Conservation (phyloP, 495 filamentous ascomycete genomes). For the Penicillium lagena region DNA sequence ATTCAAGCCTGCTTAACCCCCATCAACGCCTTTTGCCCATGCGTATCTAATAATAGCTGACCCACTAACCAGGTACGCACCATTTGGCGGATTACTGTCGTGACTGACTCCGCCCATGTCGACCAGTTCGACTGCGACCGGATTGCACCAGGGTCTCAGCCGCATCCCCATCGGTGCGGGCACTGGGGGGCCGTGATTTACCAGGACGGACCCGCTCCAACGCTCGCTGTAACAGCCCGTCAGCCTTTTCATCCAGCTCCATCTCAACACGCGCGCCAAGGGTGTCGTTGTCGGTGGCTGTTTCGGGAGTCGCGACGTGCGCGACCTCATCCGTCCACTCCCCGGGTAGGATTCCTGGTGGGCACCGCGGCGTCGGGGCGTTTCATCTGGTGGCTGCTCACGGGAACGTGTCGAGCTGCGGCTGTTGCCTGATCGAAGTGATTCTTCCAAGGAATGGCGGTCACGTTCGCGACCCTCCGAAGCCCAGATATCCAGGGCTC, state of each 20-base stretch:
- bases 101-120: conserved; percentile 19
- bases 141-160: conserved; percentile 14
- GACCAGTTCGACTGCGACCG: conserved; percentile 12
- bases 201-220: conserved; percentile 28
- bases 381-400: conserved; percentile 12
- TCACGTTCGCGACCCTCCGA: conserved; percentile 29
- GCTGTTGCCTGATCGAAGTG: conserved; percentile 5
- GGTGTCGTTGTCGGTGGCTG: conserved; percentile 2
- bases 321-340: conserved; percentile 35
- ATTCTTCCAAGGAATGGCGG: conserved; percentile 12
- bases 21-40: conserved; percentile 7
- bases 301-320: conserved; percentile 13
- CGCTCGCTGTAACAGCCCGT: conserved; percentile 29
- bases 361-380: conserved; percentile 17
- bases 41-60: conserved; percentile 1
- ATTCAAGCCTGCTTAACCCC: background rate
- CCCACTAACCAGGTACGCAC: background rate
- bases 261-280: conserved; percentile 35
- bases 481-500: conserved; percentile 65
- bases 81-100: conserved; percentile 7
- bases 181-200: conserved; percentile 11
- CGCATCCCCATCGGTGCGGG: conserved; percentile 13
- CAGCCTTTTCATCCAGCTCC: conserved; percentile 37
- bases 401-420: conserved; percentile 18
- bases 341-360: conserved; percentile 14